Base-by-base conservation (phyloP, 1,284 basidiomycete genomes). In the Ustilago nuda region DNA sequence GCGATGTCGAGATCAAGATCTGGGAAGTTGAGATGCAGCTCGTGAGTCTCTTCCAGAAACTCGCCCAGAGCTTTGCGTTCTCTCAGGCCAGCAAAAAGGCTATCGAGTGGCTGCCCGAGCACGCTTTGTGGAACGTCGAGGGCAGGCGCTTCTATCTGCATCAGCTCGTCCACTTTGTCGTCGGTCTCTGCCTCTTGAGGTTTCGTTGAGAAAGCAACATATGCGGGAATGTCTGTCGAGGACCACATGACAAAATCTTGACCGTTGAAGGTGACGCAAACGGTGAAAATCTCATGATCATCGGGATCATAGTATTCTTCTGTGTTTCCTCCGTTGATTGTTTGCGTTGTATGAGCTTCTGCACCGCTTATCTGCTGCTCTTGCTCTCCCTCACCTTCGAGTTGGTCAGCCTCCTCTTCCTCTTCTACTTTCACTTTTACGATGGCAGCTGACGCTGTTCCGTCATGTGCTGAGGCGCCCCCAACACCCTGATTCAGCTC, bases 211-310 rank as follows among this genome's bases (percentile, higher is more conserved):
- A 50, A 30, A 3, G 55, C 62, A 15, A 68, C 27, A 56, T 60
- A 70, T 12, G 64, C 41, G 4, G 77, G 45, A n/a, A 78, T 76
- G 37, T 72, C 67, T n/a, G 57, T 36, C 13, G 45, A 30, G 27
- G 80, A 65, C 61, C 76, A 84, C 23, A 83, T 64, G 56, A 75
- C 79, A 57, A 84, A 84, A 33, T 84, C 82, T 35, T 84, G 83
- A 6, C 75, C 83, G 48, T 83, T 72, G 70, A 84, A 84, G 0
- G 77, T 74, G 27, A 84, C 51, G 11, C 81, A 69, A 27, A 84
- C 56, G 7, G 81, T 51, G 4, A 57, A 41, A 15, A 51, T 37
- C 33, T 56, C 51, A 9, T 52, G 63, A 11, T 62, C 56, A 23
- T 71, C 68, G 2, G 52, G n/a, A 13, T 36, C 23, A 37, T 58